Base-by-base conservation (phyloP, 768 basidiomycete genomes). In the Calocybe cyanea region DNA sequence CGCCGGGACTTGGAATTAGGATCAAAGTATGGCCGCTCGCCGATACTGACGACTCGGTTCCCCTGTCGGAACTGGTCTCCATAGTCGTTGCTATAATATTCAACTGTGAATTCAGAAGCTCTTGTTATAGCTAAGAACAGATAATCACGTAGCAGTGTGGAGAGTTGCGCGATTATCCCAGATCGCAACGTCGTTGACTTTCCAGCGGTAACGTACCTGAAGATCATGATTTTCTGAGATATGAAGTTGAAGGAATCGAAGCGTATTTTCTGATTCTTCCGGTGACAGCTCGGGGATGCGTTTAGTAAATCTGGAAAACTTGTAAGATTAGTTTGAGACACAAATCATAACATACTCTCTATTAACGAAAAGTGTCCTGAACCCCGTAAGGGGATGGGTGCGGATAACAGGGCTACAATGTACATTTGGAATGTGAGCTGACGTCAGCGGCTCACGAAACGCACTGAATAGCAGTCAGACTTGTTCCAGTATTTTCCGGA, bases 361-460 rank as follows among this genome's bases (percentile, higher is more conserved):
- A 64, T 81, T 82, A 38, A 82, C 76, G 49, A 73, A 83, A 9
- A 83, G 54, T 0, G 70, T 61, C 54, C 78, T 79, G 67, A 71
- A 81, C 3, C 80, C 80, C 0, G 80, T 82, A 4, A 83, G 73
- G 15, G 80, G 80, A 51, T 80, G 70, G 5, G 77, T 78, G 23
- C 78, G 62, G 41, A 81, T 70, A 44, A 81, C 74, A 7, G 75
- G 75, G 41, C 70, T 71, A 38, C 7, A 17, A 7, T 30, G 34
- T 34, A 11, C n/a, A 7, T 31, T 40, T 20, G 34, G 5, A 25
- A 15, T 41, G 4, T 38, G n/a, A 48, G 18, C 9, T 5, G 19
- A 28, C 17, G 33, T 18, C n/a, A 3, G 30, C 24, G 43, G 35
- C 10, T 18, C 25, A 6, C 33, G 14, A 25, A 45, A 38, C 70